phyloP scores from a whole-genome alignment of 352 stramenopile species.

The Poterioochromonas sp. region DNA sequence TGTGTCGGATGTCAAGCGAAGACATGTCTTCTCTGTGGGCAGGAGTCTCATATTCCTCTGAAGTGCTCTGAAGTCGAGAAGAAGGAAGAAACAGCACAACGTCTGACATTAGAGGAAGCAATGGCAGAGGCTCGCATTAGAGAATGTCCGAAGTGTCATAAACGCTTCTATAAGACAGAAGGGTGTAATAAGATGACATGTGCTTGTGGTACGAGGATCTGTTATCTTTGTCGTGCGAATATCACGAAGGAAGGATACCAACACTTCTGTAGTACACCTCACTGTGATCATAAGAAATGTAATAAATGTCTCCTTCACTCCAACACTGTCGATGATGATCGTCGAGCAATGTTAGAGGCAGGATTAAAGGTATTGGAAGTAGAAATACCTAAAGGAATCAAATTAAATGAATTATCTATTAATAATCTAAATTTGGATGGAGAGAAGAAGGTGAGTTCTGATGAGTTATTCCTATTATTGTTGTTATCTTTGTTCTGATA shows the following conservation, averaged over 20 bases:
- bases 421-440: too few relatives aligned
- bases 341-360: slow-evolving; percentile 2
- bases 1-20: slow-evolving; percentile 31
- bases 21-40: slow-evolving; percentile 34
- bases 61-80: slow-evolving; percentile 37
- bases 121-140: slow-evolving; percentile 40
- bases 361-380: neutral
- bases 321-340: slow-evolving; percentile 29
- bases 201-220: slow-evolving; percentile 22
- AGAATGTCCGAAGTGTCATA: slow-evolving; percentile 36
- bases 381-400: neutral
- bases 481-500: too few relatives aligned
- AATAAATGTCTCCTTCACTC: slow-evolving; percentile 30
- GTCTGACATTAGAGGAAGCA: slow-evolving; percentile 37
- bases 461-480: too few relatives aligned
- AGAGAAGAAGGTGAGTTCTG: too few relatives aligned
- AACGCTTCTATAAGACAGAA: slow-evolving; percentile 34
- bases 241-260: slow-evolving; percentile 32
- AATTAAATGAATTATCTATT: too few relatives aligned
- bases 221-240: slow-evolving; percentile 31
- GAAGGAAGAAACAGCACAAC: neutral
- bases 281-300: slow-evolving; percentile 35
- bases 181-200: slow-evolving; percentile 43
- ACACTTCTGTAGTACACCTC: slow-evolving; percentile 39
- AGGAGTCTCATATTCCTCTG: slow-evolving; percentile 35